These are phyloP conservation scores for Hura crepitans DNA, from an alignment of 441 rosid genomes.

Conservation along the genomic window DNA sequence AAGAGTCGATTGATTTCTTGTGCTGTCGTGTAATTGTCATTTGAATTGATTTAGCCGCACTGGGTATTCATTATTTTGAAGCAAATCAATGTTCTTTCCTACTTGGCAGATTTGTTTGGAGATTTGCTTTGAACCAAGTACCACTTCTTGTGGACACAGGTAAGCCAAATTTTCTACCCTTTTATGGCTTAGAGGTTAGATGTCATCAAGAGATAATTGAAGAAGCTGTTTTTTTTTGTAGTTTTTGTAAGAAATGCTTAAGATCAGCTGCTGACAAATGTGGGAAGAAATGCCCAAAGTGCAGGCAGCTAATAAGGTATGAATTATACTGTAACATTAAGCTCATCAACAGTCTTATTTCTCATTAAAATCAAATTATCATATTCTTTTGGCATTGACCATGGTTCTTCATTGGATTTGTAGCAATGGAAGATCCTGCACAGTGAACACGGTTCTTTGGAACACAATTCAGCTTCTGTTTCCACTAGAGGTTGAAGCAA, in stretches of 20 bases:
- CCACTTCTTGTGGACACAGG: conserved; percentile 98
- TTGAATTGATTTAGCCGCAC: conserved; percentile 9
- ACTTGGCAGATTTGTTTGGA: conserved; percentile 78
- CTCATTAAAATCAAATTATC: not conserved
- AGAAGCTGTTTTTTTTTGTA: conserved; percentile 27
- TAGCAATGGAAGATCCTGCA: conserved; percentile 88
- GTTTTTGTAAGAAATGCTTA: conserved; percentile 90
- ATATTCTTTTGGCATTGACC: not conserved
- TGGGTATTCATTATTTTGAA: conserved; percentile 7
- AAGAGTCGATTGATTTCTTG: conserved; percentile 24
- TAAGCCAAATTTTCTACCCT: conserved; percentile 17
- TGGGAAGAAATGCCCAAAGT: conserved; percentile 89
- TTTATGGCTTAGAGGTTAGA: not conserved
- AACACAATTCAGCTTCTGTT: conserved; percentile 95
- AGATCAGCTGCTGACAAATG: conserved; percentile 82
- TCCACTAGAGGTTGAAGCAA: conserved; percentile 79
- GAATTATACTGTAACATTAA: conserved; percentile 7
- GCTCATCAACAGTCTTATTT: not conserved
- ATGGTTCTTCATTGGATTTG: conserved; percentile 14
- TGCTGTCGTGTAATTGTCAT: not conserved
- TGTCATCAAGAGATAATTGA: not conserved
- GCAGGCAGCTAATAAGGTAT: conserved; percentile 91
- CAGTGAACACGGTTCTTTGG: conserved; percentile 91
- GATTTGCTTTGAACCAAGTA: conserved; percentile 91
- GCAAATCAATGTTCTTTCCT: conserved; percentile 12